These are phyloP conservation scores for Fusarium chlamydosporum DNA, from an alignment of 2,329 filamentous ascomycete genomes.

Conservation along the genomic window DNA sequence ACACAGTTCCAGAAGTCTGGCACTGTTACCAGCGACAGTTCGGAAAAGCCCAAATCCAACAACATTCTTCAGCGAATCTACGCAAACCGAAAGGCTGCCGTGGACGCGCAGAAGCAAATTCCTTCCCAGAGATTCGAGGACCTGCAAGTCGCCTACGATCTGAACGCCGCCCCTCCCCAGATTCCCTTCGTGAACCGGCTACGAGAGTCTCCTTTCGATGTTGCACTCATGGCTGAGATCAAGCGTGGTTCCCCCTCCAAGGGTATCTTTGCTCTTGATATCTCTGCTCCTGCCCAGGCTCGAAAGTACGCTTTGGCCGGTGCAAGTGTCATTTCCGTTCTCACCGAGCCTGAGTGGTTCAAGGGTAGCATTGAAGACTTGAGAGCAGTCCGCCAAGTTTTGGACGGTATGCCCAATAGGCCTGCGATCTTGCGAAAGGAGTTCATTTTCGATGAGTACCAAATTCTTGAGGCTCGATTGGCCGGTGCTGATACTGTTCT, in stretches of 20 bases:
- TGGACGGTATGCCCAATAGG: constrained; percentile 92
- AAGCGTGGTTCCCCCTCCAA: constrained; percentile 97
- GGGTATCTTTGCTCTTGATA: constrained; percentile 88
- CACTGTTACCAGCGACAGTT: constrained; percentile 48
- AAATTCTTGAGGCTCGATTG: constrained; percentile 93
- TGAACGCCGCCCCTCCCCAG: constrained; percentile 86
- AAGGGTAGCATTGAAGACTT: constrained; percentile 97
- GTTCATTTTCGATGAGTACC: constrained; percentile 98
- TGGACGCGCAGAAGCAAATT: constrained; percentile 84
- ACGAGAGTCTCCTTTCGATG: constrained; percentile 83
- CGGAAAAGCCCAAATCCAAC: constrained; percentile 61
- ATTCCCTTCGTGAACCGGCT: constrained; percentile 85
- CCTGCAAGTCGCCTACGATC: constrained; percentile 86
- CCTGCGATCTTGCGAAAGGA: constrained; percentile 95
- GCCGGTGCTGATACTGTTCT: constrained; percentile 95
- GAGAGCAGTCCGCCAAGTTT: constrained; percentile 84
- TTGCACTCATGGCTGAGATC: constrained; percentile 97
- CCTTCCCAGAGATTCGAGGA: constrained; percentile 88
- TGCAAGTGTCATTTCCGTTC: constrained; percentile 96
- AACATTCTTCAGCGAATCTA: constrained; percentile 96
- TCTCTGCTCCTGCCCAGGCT: constrained; percentile 91
- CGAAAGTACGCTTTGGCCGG: constrained; percentile 92
- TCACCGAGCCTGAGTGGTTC: constrained; percentile 99
- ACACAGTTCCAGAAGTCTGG: constrained; percentile 66
- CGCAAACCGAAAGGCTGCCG: constrained; percentile 79